phyloP scores from a whole-genome alignment of 768 basidiomycete genomes.

The Lanmaoa rubissima region DNA sequence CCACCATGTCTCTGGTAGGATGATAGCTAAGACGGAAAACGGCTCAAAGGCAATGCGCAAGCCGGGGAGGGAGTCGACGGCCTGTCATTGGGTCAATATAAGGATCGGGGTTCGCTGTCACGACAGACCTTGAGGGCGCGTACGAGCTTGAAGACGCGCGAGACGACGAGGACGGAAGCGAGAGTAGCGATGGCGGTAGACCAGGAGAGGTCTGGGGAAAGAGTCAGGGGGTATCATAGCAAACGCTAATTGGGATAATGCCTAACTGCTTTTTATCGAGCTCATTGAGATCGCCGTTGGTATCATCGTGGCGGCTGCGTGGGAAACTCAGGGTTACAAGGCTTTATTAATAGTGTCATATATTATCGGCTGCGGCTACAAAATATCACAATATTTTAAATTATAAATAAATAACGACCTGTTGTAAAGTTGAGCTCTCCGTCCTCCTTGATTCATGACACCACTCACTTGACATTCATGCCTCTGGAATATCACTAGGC shows the following conservation, averaged over 20 bases:
- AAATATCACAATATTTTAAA: too few relatives aligned
- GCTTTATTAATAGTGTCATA: too few relatives aligned
- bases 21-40: constrained; percentile 2
- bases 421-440: not conserved
- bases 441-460: not conserved
- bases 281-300: not conserved
- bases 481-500: too few relatives aligned
- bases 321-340: too few relatives aligned
- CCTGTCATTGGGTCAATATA: constrained; percentile 2
- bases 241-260: not conserved
- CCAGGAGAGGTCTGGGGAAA: constrained; percentile 3
- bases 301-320: not conserved
- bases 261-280: not conserved
- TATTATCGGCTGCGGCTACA: too few relatives aligned
- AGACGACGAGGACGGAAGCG: constrained; percentile 5
- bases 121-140: constrained; percentile 16
- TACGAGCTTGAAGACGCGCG: constrained; percentile 14
- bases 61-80: constrained; percentile 18
- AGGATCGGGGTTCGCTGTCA: too few relatives aligned
- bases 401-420: not conserved
- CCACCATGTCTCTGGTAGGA: constrained; percentile 21
- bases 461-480: not conserved
- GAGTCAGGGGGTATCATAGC: not conserved
- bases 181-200: not conserved
- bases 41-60: constrained; percentile 23